phyloP scores from a whole-genome alignment of 805 yeast genomes.

The Wickerhamiella parazyma region DNA sequence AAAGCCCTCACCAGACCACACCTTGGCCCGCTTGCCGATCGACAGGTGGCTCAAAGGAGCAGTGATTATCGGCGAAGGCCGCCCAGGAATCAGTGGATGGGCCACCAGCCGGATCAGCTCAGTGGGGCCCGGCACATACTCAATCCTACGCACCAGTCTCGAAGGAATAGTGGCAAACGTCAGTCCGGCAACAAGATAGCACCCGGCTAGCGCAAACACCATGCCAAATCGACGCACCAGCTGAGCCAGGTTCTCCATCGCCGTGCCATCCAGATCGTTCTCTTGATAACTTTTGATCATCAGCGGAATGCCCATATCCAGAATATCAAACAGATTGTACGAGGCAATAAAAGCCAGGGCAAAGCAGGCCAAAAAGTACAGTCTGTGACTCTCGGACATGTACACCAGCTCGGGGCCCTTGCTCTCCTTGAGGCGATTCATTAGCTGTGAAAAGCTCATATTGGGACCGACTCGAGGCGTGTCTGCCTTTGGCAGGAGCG shows the following conservation, averaged over 20 bases:
- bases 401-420: slow-evolving; percentile 59
- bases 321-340: slow-evolving; percentile 44
- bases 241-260: slow-evolving; percentile 28
- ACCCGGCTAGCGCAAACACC: slow-evolving; percentile 25
- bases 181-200: slow-evolving; percentile 32
- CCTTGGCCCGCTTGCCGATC: slow-evolving; percentile 48
- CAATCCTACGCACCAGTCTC: slow-evolving; percentile 58
- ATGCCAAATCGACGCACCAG: slow-evolving; percentile 27
- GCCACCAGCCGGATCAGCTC: slow-evolving; percentile 53
- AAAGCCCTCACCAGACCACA: slow-evolving; percentile 80
- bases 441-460: slow-evolving; percentile 46
- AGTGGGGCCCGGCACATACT: slow-evolving; percentile 45
- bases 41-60: slow-evolving; percentile 44
- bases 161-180: slow-evolving; percentile 47
- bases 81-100: slow-evolving; percentile 63
- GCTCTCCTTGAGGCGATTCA: slow-evolving; percentile 40
- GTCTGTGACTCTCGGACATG: slow-evolving; percentile 71
- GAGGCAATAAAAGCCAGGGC: slow-evolving; percentile 55
- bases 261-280: slow-evolving; percentile 36
- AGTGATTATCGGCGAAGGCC: slow-evolving; percentile 61
- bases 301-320: slow-evolving; percentile 42
- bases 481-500: slow-evolving; percentile 60
- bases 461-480: slow-evolving; percentile 56
- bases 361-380: slow-evolving; percentile 57
- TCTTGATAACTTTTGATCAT: slow-evolving; percentile 39